phyloP scores from a whole-genome alignment of 2,329 filamentous ascomycete species.

The Diplodia scrobiculata region DNA sequence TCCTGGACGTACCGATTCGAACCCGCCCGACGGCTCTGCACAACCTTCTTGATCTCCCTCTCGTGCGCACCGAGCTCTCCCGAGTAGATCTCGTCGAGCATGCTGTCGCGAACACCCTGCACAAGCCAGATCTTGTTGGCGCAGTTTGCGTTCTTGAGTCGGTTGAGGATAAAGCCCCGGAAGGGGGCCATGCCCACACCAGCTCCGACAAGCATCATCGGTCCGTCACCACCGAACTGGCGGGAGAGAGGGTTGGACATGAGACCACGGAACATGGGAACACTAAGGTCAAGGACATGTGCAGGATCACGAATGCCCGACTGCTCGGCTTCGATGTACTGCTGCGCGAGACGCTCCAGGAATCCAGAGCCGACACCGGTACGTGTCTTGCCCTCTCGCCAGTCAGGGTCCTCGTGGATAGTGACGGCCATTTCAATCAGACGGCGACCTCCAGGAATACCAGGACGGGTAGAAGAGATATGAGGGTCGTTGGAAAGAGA shows the following conservation, averaged over 20 bases:
- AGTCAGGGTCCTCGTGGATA: conserved; percentile 83
- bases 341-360: conserved; percentile 79
- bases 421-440: conserved; percentile 96
- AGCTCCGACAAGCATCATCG: conserved; percentile 95
- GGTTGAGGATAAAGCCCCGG: conserved; percentile 93
- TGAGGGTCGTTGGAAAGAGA: conserved; percentile 95
- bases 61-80: conserved; percentile 96
- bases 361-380: conserved; percentile 91
- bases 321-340: conserved; percentile 68
- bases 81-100: conserved; percentile 93
- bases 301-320: conserved; percentile 51
- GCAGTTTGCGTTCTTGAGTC: conserved; percentile 90
- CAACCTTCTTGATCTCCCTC: conserved; percentile 54
- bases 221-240: conserved; percentile 89
- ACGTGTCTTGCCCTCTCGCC: conserved; percentile 65
- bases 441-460: conserved; percentile 68
- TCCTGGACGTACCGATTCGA: conserved; percentile 94
- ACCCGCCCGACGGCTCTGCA: conserved; percentile 57
- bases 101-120: conserved; percentile 88
- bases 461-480: conserved; percentile 69
- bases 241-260: conserved; percentile 96
- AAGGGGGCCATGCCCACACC: conserved; percentile 97
- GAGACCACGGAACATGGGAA: conserved; percentile 97
- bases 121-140: conserved; percentile 98
- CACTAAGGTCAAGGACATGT: conserved; percentile 62